Conservation (phyloP, 768 basidiomycete genomes). For the Suillus alpinus region DNA sequence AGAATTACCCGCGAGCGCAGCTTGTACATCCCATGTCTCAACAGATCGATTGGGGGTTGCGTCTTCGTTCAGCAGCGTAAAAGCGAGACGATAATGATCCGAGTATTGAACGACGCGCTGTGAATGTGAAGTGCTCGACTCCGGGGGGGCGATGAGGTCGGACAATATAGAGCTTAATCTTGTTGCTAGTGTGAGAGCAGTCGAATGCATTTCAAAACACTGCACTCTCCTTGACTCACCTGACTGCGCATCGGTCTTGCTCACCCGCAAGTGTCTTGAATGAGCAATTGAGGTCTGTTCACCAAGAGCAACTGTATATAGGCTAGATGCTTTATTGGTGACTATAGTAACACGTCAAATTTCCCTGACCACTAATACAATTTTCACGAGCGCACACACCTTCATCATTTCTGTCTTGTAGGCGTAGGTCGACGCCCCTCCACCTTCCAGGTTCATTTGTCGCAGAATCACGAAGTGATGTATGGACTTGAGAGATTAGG, state of each 20-base stretch:
- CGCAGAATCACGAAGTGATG: slow-evolving; percentile 16
- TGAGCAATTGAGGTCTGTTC: slow-evolving; percentile 19
- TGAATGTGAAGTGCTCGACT: slow-evolving; percentile 46
- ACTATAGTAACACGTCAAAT: slow-evolving; percentile 12
- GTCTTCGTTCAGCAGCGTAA: slow-evolving; percentile 91
- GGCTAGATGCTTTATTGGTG: slow-evolving; percentile 9
- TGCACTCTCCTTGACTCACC: slow-evolving; percentile 19
- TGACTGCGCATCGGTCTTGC: slow-evolving; percentile 22
- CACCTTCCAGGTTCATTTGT: slow-evolving; percentile 30
- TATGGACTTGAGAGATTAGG: slow-evolving; percentile 27
- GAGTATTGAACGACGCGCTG: slow-evolving; percentile 72
- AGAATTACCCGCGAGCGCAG: slow-evolving; percentile 60
- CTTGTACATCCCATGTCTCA: slow-evolving; percentile 69
- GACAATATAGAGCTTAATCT: slow-evolving; percentile 38
- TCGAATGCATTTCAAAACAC: slow-evolving; percentile 7
- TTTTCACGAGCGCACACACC: slow-evolving; percentile 31
- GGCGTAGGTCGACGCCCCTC: slow-evolving; percentile 41
- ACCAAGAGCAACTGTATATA: slow-evolving; percentile 25
- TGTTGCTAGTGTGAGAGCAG: slow-evolving; percentile 27
- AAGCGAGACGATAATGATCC: slow-evolving; percentile 81
- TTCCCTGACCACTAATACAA: slow-evolving; percentile 4
- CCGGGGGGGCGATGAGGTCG: slow-evolving; percentile 38
- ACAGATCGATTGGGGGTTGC: slow-evolving; percentile 60
- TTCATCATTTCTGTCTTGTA: slow-evolving; percentile 24
- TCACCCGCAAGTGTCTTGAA: slow-evolving; percentile 20